These are phyloP conservation scores for Kwoniella shandongensis DNA, from an alignment of 768 basidiomycete genomes.

Conservation along the genomic window DNA sequence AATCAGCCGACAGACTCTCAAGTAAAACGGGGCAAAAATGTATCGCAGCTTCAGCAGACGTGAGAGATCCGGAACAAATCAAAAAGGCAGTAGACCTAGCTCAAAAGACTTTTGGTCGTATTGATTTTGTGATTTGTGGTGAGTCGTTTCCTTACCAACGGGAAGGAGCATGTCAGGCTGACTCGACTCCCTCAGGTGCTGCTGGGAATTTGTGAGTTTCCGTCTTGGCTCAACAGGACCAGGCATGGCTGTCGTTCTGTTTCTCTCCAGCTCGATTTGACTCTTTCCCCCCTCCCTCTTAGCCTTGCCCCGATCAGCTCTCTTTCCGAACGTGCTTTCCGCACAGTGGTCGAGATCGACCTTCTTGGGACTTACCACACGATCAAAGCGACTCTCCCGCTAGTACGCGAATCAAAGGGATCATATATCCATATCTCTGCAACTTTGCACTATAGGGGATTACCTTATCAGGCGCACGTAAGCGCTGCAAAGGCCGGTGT, in stretches of 20 bases:
- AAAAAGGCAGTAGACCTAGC: slow-evolving; percentile 72
- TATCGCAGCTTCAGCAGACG: slow-evolving; percentile 74
- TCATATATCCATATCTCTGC: slow-evolving; percentile 87
- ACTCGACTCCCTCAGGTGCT: slow-evolving; percentile 62
- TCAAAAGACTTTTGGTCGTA: slow-evolving; percentile 73
- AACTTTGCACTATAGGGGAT: slow-evolving; percentile 70
- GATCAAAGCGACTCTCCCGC: slow-evolving; percentile 80
- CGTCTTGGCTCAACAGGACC: neutral
- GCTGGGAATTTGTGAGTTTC: slow-evolving; percentile 78
- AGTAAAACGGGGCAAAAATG: slow-evolving; percentile 69
- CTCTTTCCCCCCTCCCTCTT: neutral
- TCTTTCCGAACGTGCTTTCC: slow-evolving; percentile 86
- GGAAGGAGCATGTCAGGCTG: neutral
- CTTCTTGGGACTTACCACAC: slow-evolving; percentile 91
- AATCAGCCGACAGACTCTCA: slow-evolving; percentile 70
- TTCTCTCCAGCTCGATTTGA: neutral
- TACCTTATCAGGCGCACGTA: slow-evolving; percentile 84
- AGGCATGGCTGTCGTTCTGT: neutral
- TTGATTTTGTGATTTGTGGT: slow-evolving; percentile 96
- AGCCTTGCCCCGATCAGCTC: slow-evolving; percentile 74
- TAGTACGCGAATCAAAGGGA: slow-evolving; percentile 70
- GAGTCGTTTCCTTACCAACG: slow-evolving; percentile 31
- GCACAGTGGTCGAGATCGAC: slow-evolving; percentile 90
- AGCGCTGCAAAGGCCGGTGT: slow-evolving; percentile 93
- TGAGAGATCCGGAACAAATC: slow-evolving; percentile 71